Conservation (phyloP, 2,329 filamentous ascomycete species). For the Colletotrichum zoysiae region DNA sequence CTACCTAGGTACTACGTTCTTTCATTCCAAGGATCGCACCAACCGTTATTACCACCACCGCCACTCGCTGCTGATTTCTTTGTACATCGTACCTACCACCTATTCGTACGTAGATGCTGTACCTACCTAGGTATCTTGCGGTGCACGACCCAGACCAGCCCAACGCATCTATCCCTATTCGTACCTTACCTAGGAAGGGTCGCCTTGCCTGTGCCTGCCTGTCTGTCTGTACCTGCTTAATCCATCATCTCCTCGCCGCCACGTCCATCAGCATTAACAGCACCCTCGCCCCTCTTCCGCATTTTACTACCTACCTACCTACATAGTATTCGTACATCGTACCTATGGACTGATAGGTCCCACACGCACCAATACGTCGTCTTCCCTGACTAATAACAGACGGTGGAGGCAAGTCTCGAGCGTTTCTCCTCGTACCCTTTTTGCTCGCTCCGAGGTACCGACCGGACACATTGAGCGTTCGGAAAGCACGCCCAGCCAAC, state of each 20-base stretch:
- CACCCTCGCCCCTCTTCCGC: conserved; percentile 22
- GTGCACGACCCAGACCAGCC: not conserved
- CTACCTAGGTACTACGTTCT: conserved; percentile 11
- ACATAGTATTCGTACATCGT: no score
- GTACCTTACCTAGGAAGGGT: not conserved
- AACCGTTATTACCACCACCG: not conserved
- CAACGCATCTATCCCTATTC: conserved; percentile 24
- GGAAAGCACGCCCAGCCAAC: not conserved
- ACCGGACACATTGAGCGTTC: not conserved
- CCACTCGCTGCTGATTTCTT: no score
- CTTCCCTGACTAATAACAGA: conserved; percentile 34
- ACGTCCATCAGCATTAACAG: conserved; percentile 13
- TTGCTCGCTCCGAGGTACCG: conserved; percentile 24
- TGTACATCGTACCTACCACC: no score
- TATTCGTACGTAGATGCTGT: no score
- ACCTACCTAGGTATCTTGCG: not conserved
- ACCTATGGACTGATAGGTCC: conserved; percentile 16
- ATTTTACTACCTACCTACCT: not conserved
- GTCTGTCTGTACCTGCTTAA: not conserved
- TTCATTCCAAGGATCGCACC: not conserved
- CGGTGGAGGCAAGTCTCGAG: not conserved
- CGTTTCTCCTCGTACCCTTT: conserved; percentile 10
- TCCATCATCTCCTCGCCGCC: not conserved
- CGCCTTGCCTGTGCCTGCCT: not conserved
- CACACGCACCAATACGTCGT: conserved; percentile 38